Percentiles rank a stretch among this genome's conserved stretches.
phyloP scores from a whole-genome alignment of 202 grass and related monocot genomes.

The Setaria viridis region DNA sequence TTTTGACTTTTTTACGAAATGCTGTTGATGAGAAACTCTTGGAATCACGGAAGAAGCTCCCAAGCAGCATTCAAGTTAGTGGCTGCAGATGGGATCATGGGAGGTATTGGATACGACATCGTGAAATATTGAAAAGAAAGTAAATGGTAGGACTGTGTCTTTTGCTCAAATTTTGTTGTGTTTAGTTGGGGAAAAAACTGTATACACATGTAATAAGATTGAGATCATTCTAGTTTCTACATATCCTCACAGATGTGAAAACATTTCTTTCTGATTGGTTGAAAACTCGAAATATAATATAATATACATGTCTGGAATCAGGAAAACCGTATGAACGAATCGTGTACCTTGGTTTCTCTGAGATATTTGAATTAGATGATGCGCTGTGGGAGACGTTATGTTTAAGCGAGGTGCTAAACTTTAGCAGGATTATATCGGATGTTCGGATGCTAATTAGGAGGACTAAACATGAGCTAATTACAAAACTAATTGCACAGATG shows the following conservation, averaged over 20 bases:
- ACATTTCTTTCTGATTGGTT: conserved; percentile 14
- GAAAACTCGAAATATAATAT: neutral
- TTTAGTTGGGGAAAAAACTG: conserved; percentile 10
- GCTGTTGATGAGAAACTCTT: neutral
- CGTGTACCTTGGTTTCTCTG: neutral
- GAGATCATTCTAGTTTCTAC: neutral
- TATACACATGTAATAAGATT: conserved; percentile 25
- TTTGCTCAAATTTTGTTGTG: conserved; percentile 21
- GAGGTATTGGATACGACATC: neutral
- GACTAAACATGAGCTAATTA: no score
- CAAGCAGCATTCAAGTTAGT: no score
- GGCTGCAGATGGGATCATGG: neutral
- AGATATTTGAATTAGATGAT: neutral
- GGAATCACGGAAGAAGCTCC: neutral
- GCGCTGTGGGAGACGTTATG: neutral
- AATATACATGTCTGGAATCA: conserved; percentile 18
- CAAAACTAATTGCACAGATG: no score
- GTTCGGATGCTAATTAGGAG: no score
- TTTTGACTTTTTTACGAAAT: neutral
- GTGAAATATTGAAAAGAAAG: conserved; percentile 13
- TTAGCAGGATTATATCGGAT: no score
- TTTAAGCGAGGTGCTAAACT: no score
- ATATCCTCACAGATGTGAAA: neutral
- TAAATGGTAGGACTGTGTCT: neutral
- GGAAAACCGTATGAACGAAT: neutral